Percentiles rank a stretch among this genome's conserved stretches.
Evolutionary conservation across 805 yeast species (phyloP).

Genomic region (Pichia ethanolica): DNA sequence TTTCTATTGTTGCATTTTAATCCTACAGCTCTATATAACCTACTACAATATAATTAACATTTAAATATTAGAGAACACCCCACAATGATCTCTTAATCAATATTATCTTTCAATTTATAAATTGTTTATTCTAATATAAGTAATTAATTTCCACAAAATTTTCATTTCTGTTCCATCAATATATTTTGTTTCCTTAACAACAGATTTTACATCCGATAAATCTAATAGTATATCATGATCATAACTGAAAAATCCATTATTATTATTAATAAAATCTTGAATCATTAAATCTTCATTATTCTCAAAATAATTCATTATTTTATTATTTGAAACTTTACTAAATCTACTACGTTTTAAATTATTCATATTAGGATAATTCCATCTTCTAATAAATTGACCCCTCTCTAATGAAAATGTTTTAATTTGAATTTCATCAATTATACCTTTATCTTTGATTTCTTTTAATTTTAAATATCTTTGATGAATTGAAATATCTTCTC

Average conservation of each 20-base stretch:
- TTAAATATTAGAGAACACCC: too few species aligned
- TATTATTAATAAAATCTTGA: neutral
- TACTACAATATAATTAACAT: too few species aligned
- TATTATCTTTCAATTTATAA: too few species aligned
- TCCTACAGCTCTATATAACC: too few species aligned
- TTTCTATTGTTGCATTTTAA: too few species aligned
- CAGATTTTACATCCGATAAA: too few species aligned
- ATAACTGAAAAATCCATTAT: constrained; percentile 3
- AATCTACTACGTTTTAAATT: neutral
- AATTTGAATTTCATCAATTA: neutral
- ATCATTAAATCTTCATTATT: neutral
- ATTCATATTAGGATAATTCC: constrained; percentile 2
- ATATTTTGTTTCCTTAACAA: too few species aligned
- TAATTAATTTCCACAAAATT: too few species aligned
- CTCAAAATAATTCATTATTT: neutral
- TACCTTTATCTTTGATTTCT: neutral
- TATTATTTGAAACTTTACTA: neutral
- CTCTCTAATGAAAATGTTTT: constrained; percentile 1
- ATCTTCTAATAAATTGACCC: constrained; percentile 3
- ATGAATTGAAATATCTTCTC: neutral
- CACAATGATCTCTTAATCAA: too few species aligned
- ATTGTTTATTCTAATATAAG: too few species aligned
- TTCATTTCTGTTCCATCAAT: too few species aligned
- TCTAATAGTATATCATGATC: neutral
- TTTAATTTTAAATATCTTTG: constrained; percentile 2